phyloP scores from a whole-genome alignment of 2,329 filamentous ascomycete genomes.

The Verticillium isaacii region DNA sequence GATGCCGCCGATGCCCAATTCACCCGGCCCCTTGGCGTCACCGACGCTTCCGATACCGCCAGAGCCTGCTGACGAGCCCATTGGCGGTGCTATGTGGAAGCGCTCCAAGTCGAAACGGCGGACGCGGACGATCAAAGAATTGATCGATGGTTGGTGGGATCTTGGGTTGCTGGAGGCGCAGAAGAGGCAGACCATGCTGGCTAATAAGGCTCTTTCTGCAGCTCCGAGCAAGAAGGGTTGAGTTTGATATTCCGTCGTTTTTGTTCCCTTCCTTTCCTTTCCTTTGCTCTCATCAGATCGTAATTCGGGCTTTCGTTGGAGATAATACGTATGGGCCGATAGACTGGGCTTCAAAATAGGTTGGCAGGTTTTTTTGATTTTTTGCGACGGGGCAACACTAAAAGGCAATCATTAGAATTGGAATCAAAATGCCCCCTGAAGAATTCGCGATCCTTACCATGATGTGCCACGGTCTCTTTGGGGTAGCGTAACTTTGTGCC shows the following conservation, averaged over 20 bases:
- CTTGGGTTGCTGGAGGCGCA: slow-evolving; percentile 43
- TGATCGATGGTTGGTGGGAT: slow-evolving; percentile 53
- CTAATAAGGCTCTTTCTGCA: not conserved
- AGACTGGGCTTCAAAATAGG: slow-evolving; percentile 3
- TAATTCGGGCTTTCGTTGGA: not conserved
- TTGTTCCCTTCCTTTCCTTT: not conserved
- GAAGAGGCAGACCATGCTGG: slow-evolving; percentile 31
- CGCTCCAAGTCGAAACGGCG: slow-evolving; percentile 21
- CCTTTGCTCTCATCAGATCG: slow-evolving; percentile 1
- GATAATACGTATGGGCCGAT: slow-evolving; percentile 2
- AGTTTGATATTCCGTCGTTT: not conserved
- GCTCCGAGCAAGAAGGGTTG: not conserved
- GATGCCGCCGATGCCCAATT: slow-evolving; percentile 7
- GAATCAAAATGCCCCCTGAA: not conserved
- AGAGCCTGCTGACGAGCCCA: slow-evolving; percentile 13
- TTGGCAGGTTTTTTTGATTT: not conserved
- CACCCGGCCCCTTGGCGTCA: slow-evolving; percentile 6
- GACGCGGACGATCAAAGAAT: slow-evolving; percentile 41
- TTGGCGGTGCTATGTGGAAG: slow-evolving; percentile 1
- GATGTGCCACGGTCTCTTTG: too few species aligned
- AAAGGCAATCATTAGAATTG: not conserved
- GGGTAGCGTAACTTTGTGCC: too few species aligned
- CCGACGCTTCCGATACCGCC: slow-evolving; percentile 15
- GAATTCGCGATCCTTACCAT: too few species aligned
- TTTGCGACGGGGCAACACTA: not conserved